Base-by-base conservation (phyloP, 805 yeast genomes). In the Schwanniomyces yamadae region DNA sequence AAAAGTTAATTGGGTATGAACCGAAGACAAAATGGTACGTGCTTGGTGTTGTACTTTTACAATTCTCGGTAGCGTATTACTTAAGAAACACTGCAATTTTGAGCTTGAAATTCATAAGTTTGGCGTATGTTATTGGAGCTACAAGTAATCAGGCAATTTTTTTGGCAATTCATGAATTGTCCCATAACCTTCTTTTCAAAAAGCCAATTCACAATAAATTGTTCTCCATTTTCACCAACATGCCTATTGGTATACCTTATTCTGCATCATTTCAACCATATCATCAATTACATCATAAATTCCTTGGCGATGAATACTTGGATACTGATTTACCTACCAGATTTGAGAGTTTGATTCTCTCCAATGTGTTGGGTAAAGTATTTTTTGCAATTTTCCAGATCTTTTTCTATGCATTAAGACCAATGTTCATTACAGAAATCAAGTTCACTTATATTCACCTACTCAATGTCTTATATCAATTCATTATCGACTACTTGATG, bases 381-480 rank as follows among this genome's bases (percentile, higher is more conserved):
- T 87, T 89, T 54, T 89, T 89, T 55, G 95, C 95, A 10, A 83
- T 90, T 3, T 89, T 80, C 64, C 96, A 89, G 64, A 80, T 89
- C 39, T 75, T 89, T 36, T 89, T 89, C 59, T 89, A 89, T 53
- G 96, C 96, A 0, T 59, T 89, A 43, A 72, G 97, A 48, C 97
- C 97, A 23, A 84, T 88, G 83, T 85, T 83, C 55, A 71, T 89
- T 37, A 83, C 93, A 23, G 78, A 76, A 47, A 72, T 89, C 51
- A 77, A 78, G 38, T 77, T 88, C 63, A 84, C 95, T 1, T 69
- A 73, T 53, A 71, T 88, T 32, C 97, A 89, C 58, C 62, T 84
- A 37, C 43, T 85, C 27, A 89, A 89, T 55, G 69, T 82, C 12
- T 53, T 76, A 2, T 69, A 65, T 28, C 96, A 88, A 53, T 39